Percentiles rank a stretch among this genome's conserved stretches.
These are phyloP conservation scores for Nakazawaea ernobii DNA, from an alignment of 805 yeast species.

Conservation along the genomic window DNA sequence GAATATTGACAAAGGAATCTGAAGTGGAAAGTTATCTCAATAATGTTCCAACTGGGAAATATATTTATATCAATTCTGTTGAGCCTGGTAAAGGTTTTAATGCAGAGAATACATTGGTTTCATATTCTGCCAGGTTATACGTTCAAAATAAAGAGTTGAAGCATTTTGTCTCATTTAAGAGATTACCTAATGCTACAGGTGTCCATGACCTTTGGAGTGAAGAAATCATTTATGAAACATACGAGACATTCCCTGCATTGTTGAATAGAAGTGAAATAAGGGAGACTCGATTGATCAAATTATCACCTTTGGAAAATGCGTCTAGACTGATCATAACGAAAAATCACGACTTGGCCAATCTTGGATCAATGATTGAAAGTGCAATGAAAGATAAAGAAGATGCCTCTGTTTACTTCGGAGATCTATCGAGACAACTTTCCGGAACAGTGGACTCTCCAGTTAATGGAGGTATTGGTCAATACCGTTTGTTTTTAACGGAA, in stretches of 20 bases:
- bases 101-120: constrained; percentile 37
- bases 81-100: constrained; percentile 57
- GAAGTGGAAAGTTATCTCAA: constrained; percentile 47
- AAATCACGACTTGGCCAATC: constrained; percentile 64
- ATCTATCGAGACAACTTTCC: constrained; percentile 62
- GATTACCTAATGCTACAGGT: constrained; percentile 67
- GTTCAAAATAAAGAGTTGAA: constrained; percentile 70
- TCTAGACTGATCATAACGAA: constrained; percentile 58
- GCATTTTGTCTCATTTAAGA: constrained; percentile 62
- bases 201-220: constrained; percentile 84
- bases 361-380: constrained; percentile 55
- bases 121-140: constrained; percentile 65
- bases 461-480: constrained; percentile 87
- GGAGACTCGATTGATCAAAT: constrained; percentile 37
- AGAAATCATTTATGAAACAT: constrained; percentile 73
- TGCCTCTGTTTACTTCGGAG: constrained; percentile 45
- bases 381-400: constrained; percentile 47
- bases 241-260: constrained; percentile 76
- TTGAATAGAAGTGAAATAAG: constrained; percentile 79
- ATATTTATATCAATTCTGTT: constrained; percentile 64
- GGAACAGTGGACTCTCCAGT: constrained; percentile 93
- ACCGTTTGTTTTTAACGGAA: constrained; percentile 58
- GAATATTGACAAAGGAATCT: constrained; percentile 49
- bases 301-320: constrained; percentile 87
- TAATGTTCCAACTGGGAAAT: constrained; percentile 63